Evolutionary conservation across 768 basidiomycete species (phyloP), one percentile per base, ranked within the genome.

Genomic region (Trametes sanguinea): DNA sequence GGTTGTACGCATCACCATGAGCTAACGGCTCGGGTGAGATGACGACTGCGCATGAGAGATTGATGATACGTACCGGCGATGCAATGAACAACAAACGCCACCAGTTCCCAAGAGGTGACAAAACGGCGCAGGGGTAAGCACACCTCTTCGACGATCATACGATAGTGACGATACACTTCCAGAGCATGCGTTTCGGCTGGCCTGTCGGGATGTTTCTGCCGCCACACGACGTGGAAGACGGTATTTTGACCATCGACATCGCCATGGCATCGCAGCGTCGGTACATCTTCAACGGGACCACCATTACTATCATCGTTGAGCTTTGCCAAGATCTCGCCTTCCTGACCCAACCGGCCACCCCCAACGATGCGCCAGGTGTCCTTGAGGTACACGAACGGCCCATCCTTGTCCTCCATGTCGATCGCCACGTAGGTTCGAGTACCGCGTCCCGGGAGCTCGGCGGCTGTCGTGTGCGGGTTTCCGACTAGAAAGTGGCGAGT

Each of bases 71-170:
- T n/a, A 59, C 57, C 57, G 6, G 2, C 11, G 17, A 59, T 44
- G n/a, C 50, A 45, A 10, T 11, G n/a, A 6, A 2, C 29, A 14
- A 59, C 2, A 2, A 16, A 29, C 4, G 10, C 27, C 6, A 52
- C 51, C 0, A 59, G 30, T 29, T 59, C 16, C 8, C 2, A 13
- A 22, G 22, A 22, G 22, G 22, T 22, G 30, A 40, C 43, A 13
- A 22, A 29, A 14, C 13, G 2, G 57, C 50, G 50, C 8, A 59
- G 16, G 3, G 57, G 40, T 5, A 29, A 44, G 0, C 57, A 29
- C 10, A 59, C 57, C 40, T 59, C 57, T 32, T 51, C 44, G 4
- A 59, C 57, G 40, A 59, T 51, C 3, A 59, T 29, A 13, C 57
- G 57, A 13, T 59, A 59, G 42, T 59, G 57, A 11, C 39, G 50